Evolutionary conservation across 1,284 basidiomycete species (phyloP).

Genomic region (Malassezia sp.): DNA sequence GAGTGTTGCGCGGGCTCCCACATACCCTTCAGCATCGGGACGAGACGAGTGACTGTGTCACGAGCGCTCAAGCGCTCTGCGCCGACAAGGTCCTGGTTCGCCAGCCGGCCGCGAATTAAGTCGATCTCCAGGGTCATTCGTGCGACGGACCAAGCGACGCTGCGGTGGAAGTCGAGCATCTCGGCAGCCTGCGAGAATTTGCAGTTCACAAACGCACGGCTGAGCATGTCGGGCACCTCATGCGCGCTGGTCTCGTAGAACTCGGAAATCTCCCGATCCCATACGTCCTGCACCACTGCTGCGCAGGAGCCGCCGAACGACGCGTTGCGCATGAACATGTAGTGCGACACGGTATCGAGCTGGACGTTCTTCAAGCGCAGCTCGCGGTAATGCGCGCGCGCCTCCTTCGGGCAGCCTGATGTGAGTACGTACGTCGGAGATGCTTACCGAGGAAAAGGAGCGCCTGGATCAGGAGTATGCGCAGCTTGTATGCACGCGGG

Average conservation of each 20-base stretch:
- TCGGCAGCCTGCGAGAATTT: constrained; percentile 13
- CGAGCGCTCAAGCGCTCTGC: neutral
- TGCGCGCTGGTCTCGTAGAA: constrained; percentile 4
- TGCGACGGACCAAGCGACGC: constrained; percentile 1
- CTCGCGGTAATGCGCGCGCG: neutral
- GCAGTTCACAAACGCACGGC: constrained; percentile 10
- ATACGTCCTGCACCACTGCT: neutral
- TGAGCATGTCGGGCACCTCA: constrained; percentile 10
- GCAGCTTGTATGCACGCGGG: constrained; percentile 3
- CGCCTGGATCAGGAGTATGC: constrained; percentile 5
- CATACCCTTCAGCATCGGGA: neutral
- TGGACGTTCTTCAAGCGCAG: constrained; percentile 9
- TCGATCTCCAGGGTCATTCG: constrained; percentile 2
- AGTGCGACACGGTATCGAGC: constrained; percentile 10
- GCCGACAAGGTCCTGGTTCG: constrained; percentile 2
- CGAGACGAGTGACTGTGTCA: neutral
- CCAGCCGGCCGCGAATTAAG: constrained; percentile 6
- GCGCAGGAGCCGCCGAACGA: constrained; percentile 11
- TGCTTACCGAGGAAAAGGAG: constrained; percentile 10
- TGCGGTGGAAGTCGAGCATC: constrained; percentile 8
- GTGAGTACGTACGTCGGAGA: too few relatives aligned
- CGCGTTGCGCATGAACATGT: constrained; percentile 4
- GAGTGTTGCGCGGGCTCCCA: neutral
- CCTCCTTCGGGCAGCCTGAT: neutral
- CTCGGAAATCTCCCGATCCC: neutral